Conservation (phyloP, 2,329 filamentous ascomycete genomes). For the Parafenestella ontariensis region DNA sequence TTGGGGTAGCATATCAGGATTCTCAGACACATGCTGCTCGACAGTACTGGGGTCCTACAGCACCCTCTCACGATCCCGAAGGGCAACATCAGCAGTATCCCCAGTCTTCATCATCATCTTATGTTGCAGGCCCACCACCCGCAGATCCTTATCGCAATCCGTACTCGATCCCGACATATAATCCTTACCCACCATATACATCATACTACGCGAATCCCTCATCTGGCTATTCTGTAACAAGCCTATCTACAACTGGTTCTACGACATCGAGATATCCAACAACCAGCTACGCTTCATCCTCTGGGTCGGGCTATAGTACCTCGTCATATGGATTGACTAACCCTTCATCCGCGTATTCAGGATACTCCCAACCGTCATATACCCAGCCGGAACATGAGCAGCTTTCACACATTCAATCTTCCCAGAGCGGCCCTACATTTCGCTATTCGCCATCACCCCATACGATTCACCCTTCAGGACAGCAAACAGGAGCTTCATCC, state of each 20-base stretch:
- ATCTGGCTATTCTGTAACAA: background rate
- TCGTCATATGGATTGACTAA: background rate
- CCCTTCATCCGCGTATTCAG: background rate
- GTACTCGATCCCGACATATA: background rate
- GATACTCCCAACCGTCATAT: background rate
- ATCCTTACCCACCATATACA: background rate
- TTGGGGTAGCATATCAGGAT: background rate
- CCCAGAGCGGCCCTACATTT: background rate
- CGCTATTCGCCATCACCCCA: too few relatives aligned
- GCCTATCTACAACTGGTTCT: background rate
- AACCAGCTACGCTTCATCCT: background rate
- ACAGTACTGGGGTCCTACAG: background rate
- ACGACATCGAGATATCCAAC: background rate
- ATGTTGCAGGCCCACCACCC: background rate
- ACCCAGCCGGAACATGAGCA: background rate
- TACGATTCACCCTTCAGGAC: too few relatives aligned
- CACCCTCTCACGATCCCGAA: too few relatives aligned
- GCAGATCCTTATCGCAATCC: background rate
- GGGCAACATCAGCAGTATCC: background rate
- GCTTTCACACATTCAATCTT: background rate
- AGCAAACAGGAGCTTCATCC: too few relatives aligned
- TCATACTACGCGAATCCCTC: background rate
- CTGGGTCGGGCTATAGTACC: background rate
- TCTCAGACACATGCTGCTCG: background rate
- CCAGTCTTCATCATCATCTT: background rate